Base-by-base conservation (phyloP, 2,329 filamentous ascomycete species). In the Pyrenophora teres region DNA sequence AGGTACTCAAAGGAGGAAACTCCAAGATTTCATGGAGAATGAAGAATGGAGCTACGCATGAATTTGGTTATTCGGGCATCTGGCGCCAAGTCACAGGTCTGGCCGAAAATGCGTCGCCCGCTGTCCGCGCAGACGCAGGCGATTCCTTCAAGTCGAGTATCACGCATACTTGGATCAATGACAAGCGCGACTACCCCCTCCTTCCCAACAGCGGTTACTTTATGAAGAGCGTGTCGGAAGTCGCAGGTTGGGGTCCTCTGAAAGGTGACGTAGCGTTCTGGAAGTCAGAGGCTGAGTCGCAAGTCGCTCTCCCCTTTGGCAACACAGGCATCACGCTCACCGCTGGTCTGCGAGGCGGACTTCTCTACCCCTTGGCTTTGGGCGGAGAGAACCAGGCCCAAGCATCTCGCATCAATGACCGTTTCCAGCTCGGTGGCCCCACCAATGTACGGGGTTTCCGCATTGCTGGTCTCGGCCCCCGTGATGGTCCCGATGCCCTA, bases 401-500 rank as follows among this genome's bases (percentile, higher is more conserved):
- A 19, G 84, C 87, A 4, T 95, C 90, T 60, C 86, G 90, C 25
- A 83, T 97, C 67, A 97, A 95, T 70, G 94, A 99, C 73, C 90
- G 94, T 38, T 99, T 99, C 78, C 86, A 92, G 67, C 88, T 99
- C 27, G 94, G 94, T 37, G 94, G 94, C 0, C 93, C 94, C 3
- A 96, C 92, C 3, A 93, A 96, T 69, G 90, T 99, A 12, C 89
- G 94, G 48, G 94, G 94, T 2, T 99, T 99, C 81, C 87, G 91
- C 52, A 83, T 96, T 18, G 89, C 88, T 16, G 94, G 94, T 1
- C 81, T 99, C 5, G 94, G 94, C 7, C 92, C 94, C 3, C 88
- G 89, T 57, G 93, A 97, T 67, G 90, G 92, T 1, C 74, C 79
- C 15, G 93, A 99, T 74, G 87, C 92, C 0, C 85, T 96, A 0